Base-by-base conservation (phyloP, 768 basidiomycete genomes). In the Porphyrellus cyaneotinctus region DNA sequence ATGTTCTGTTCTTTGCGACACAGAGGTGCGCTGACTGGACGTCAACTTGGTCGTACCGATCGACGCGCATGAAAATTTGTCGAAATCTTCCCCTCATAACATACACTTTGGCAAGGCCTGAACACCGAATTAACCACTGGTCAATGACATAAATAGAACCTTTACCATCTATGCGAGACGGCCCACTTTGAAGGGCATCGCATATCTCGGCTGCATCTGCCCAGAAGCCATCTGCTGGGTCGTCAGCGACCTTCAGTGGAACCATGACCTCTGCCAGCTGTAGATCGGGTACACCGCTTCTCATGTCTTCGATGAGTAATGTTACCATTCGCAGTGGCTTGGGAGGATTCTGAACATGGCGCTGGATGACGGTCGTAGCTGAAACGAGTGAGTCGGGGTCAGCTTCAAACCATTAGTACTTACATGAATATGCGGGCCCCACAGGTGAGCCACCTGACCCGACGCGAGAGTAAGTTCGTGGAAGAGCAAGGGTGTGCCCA, bases 31-130 rank as follows among this genome's bases (percentile, higher is more conserved):
- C 79, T 4, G 80, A 73, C 23, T 72, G 72, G 54, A 70, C 79
- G 18, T 81, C 74, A 45, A 80, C 75, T 24, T 67, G 70, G 58
- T 82, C 70, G 17, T 79, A 74, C 28, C 74, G 72, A 10, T 78
- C 73, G 24, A 88, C 75, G 28, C 84, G 79, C 61, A 88, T 73
- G 59, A 89, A 81, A 47, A 82, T 75, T 60, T 89, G 87, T 46
- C 81, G 76, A 65, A 83, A 88, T 69, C 78, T 80, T 28, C 85
- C 85, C 24, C 87, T 79, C 65, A 80, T 70, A 2, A 80, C 81
- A 58, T 79, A 88, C 26, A 83, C 82, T 62, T 78, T 82, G 24
- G 85, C 85, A 12, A 82, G 81, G n/a, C 85, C 85, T 86, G 32
- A 46, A 41, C 14, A 30, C 49, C 32, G 39, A 23, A 37, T 43